These are phyloP conservation scores for Trichosanthes truncata DNA, from an alignment of 306 rosid genomes.

Conservation along the genomic window DNA sequence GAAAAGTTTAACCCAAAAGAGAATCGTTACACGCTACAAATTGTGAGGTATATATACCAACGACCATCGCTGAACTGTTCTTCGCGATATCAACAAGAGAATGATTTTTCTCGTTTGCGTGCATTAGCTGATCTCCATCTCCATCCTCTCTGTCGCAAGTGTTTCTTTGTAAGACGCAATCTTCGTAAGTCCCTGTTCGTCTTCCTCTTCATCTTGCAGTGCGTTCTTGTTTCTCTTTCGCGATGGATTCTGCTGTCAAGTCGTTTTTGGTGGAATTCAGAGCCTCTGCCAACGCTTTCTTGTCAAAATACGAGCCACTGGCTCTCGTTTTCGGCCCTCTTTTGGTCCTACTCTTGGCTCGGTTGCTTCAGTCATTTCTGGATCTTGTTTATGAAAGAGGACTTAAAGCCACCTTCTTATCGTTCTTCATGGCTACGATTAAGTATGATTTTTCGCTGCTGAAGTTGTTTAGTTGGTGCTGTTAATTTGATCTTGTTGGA, in stretches of 20 bases:
- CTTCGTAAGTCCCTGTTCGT: not conserved
- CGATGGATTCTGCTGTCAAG: conserved; percentile 12
- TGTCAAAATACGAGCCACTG: conserved; percentile 40
- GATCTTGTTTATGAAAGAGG: conserved; percentile 24
- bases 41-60: not conserved
- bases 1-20: no score
- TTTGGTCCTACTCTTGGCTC: conserved; percentile 24
- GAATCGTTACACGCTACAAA: no score
- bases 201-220: not conserved
- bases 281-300: conserved; percentile 21
- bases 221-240: not conserved
- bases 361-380: conserved; percentile 22
- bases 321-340: conserved; percentile 34
- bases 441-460: conserved; percentile 11
- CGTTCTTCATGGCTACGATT: conserved; percentile 27
- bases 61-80: not conserved
- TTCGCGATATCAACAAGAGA: not conserved
- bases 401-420: conserved; percentile 25
- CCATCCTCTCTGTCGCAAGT: not conserved
- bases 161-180: not conserved
- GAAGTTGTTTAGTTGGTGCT: not conserved
- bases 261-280: conserved; percentile 9
- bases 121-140: not conserved
- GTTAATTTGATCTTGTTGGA: not conserved
- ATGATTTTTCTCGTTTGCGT: not conserved